Conservation (phyloP, 805 yeast species). For the Saccharomyces mikatae region DNA sequence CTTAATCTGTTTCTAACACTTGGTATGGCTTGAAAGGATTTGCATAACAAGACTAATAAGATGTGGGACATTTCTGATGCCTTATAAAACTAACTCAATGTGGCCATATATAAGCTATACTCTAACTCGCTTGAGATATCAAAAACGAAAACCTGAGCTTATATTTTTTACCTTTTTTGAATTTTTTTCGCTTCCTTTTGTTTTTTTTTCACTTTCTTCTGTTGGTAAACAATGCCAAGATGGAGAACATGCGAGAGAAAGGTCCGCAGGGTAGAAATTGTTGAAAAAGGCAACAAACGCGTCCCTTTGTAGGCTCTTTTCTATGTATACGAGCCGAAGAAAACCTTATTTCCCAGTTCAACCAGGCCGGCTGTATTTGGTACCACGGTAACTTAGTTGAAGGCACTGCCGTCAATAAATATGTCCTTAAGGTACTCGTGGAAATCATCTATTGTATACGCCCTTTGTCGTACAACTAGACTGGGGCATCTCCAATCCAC, state of each 20-base stretch:
- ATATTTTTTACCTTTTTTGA: not conserved
- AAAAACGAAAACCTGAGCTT: not conserved
- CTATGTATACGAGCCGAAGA: not conserved
- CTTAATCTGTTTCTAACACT: not conserved
- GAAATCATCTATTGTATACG: not conserved
- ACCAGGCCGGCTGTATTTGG: slow-evolving; percentile 23
- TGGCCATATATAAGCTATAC: not conserved
- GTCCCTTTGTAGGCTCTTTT: not conserved
- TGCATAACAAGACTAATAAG: slow-evolving; percentile 53
- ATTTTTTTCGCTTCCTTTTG: not conserved
- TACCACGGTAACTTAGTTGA: not conserved
- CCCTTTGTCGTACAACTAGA: not conserved
- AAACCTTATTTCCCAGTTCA: slow-evolving; percentile 53
- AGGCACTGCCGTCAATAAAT: not conserved
- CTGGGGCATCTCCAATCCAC: not conserved
- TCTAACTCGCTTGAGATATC: not conserved
- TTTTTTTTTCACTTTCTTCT: not conserved
- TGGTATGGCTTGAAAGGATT: slow-evolving; percentile 31
- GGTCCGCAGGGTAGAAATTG: not conserved
- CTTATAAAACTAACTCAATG: not conserved
- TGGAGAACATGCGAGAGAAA: not conserved
- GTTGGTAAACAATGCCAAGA: not conserved
- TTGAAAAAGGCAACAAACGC: not conserved
- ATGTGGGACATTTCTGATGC: slow-evolving; percentile 18
- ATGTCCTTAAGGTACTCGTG: not conserved